Evolutionary conservation across 768 basidiomycete species (phyloP), one percentile per base, ranked within the genome.

Genomic region (Kwoniella dejecticola): DNA sequence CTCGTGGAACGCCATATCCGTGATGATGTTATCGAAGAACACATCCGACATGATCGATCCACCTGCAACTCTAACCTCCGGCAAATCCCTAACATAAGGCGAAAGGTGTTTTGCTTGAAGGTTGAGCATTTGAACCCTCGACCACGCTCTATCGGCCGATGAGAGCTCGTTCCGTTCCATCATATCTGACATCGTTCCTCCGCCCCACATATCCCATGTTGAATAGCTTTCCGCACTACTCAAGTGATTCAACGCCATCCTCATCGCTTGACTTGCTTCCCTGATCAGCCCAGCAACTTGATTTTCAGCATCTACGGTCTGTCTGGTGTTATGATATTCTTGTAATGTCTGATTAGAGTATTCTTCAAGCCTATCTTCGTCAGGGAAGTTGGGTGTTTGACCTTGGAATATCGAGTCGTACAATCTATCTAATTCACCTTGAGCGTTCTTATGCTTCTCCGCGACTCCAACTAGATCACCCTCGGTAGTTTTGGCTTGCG

Each of bases 181-280:
- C 48, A 50, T 50, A 50, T 50, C 48, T 50, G 48, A 50, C 48
- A 50, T 50, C 33, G 48, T 31, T n/a, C 48, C 30, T 31, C 48
- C 48, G 0, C 48, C 48, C 48, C 48, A 50, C 48, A 50, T 50
- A 50, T 50, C 48, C 48, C 48, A 50, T 31, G 48, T 50, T 50
- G 48, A 50, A 31, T 33, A 50, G 1, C 48, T 29, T 31, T 50
- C 48, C 17, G 48, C 48, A 50, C 29, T 17, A 31, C 17, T 13
- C 21, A 50, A 31, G 21, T 50, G 48, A 50, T 33, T 31, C 19
- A 50, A 31, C 10, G 27, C 30, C 4, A 31, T n/a, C 33, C 48
- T 30, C 48, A 50, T 50, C 17, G 48, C 17, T 8, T 24, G 13
- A 50, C 29, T 31, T 11, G 48, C 48, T n/a, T 50, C 21, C 6